Base-by-base conservation (phyloP, 768 basidiomycete genomes). In the Gymnopilus dilepis region DNA sequence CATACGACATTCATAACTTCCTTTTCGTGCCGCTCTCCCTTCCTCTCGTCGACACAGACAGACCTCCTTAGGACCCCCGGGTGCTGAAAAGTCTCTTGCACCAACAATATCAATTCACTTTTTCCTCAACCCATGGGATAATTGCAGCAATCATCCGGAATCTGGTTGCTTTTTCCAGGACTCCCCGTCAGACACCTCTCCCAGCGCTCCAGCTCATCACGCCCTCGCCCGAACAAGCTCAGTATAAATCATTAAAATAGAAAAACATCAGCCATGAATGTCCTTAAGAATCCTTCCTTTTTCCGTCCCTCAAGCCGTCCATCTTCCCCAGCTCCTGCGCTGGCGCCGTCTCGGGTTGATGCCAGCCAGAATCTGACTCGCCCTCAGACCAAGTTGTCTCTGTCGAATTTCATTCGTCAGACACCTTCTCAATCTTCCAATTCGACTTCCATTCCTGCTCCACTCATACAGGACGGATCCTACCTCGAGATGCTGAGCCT, bases 401-500 rank as follows among this genome's bases (percentile, higher is more conserved):
- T 89, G 65, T 81, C 81, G 64, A 82, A 74, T 65, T 87, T 90
- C 72, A 80, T 84, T 63, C 83, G 84, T 33, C 78, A 84, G 9
- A 79, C 88, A 2, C 81, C 85, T 13, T 78, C 86, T 13, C 66
- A 76, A 9, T 61, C 76, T 17, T 66, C 77, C 4, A 64, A 74
- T 15, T 69, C 78, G 3, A 68, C 67, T 48, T 69, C 79, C 3
- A 65, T 76, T 12, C 77, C 80, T 4, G 70, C 79, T 3, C 78
- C 84, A 7, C 82, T 88, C 31, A 75, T 88, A 30, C 91, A 91
- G 65, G 91, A 93, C 72, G 90, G 89, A 58, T 90, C 90, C 12
- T 94, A 92, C 74, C 79, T 93, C 56, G 89, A 92, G 70, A 84
- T 86, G 60, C 83, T 94, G 45, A 82, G 87, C 66, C 78, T 92